Evolutionary conservation across 2,329 filamentous ascomycete genomes (phyloP), one percentile per base, ranked within the genome.

Genomic region (Aspergillus pseudoterreus): DNA sequence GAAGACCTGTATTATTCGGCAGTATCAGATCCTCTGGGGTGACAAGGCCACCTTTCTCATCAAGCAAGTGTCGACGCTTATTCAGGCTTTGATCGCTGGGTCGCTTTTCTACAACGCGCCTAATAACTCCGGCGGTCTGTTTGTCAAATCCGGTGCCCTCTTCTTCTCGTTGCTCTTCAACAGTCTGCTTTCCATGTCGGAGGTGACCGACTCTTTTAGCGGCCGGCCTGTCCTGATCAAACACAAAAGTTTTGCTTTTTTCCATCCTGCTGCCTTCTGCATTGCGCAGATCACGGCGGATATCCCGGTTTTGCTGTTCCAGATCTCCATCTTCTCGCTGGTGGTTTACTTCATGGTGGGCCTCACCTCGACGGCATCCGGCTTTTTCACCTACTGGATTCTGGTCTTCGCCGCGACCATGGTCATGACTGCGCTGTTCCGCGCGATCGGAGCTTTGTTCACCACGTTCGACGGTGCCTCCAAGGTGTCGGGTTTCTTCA

Each of bases 41-140:
- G 83, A 87, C 65, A 85, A 83, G 57, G 74, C 79, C 0, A 84
- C 82, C 0, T 82, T 86, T 36, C 57, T 84, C 54, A 82, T 86
- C 68, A 85, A 84, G 62, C 82, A 86, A 57, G 67, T 75, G 4
- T 77, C 78, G 0, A 83, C 80, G 1, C 61, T 87, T 6, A 59
- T 76, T 0, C 82, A 86, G 59, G 83, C 84, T 0, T 67, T 88
- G 4, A 80, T 88, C 51, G 75, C 79, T 1, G 85, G 84, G 6
- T 87, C 84, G 0, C 74, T 88, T 3, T 88, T 88, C 68, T 88
- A 87, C 68, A 77, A 84, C 50, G 80, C 84, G 0, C 78, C 83
- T 0, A 53, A 71, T 21, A 82, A 78, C 45, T 81, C 82, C 0
- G 74, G 69, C 1, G 85, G 85, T 8, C 68, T 88, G 0, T 88